Evolutionary conservation across 768 basidiomycete species (phyloP), one percentile per base, ranked within the genome.

Genomic region (Daedaleopsis nitida): DNA sequence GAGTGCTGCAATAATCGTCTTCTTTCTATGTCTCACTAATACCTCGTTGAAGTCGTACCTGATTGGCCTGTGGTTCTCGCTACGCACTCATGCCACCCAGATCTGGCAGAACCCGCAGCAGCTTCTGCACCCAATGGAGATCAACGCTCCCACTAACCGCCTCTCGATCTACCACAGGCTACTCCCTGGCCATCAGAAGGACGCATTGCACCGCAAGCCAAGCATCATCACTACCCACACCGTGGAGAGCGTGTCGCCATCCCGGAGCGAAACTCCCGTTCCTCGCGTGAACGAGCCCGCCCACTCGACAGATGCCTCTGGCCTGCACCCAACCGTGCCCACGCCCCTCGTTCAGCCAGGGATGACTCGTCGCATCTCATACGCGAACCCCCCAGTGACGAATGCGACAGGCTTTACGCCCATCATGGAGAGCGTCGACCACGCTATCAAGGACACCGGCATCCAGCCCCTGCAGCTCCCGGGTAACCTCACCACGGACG

Each of bases 21-120:
- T 62, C 52, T 52, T 64, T 13, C 3, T 4, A 4, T 37, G 23
- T 27, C 55, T 44, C 24, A 19, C 19, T 11, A 54, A 34, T 38
- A 1, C 38, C 17, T 47, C 19, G 37, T 16, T 21, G 48, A 66
- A 98, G 95, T 98, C 97, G 1, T 99, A 99, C 74, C 84, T 98
- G 49, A 85, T 98, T 60, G 97, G 97, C 38, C 81, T 98, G 0
- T 98, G 97, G 97, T 99, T 99, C 79, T 98, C 97, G 42, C 86
- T 99, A 17, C 89, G 94, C 50, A 99, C 97, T 1, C 97, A 99
- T 72, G 97, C 97, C 8, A 88, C 91, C 14, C 97, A 98, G 72
- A 99, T 99, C 67, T 99, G 97, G 97, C 95, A 98, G 72, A 98
- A 98, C 71, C 96, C 96, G 3, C 94, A 91, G 62, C 89, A 87